Conservation (phyloP, 2,329 filamentous ascomycete species). For the Colletotrichum salicis region DNA sequence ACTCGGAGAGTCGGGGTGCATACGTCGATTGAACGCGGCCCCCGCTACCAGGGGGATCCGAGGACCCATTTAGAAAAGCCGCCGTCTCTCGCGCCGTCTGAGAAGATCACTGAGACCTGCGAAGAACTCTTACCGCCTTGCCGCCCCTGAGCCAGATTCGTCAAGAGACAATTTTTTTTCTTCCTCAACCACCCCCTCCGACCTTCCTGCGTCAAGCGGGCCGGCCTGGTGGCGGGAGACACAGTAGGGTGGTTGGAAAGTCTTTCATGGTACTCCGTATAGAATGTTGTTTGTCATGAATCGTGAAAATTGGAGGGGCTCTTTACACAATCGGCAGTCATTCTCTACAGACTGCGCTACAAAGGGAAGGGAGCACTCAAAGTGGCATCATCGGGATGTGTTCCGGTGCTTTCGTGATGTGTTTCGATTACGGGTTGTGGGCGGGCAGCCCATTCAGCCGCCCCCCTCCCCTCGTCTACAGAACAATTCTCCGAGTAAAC, state of each 20-base stretch:
- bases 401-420: not conserved
- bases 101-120: conserved; percentile 23
- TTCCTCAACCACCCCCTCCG: too few species aligned
- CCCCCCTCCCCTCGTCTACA: not conserved
- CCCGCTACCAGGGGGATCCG: conserved; percentile 8
- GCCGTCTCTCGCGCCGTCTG: conserved; percentile 25
- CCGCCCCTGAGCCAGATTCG: conserved; percentile 27
- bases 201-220: not conserved
- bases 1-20: not conserved
- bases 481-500: not conserved
- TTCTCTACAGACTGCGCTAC: conserved; percentile 1
- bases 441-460: not conserved
- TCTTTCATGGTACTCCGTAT: not conserved
- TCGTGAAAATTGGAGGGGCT: conserved; percentile 19
- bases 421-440: conserved; percentile 8
- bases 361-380: not conserved
- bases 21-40: conserved; percentile 26
- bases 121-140: not conserved
- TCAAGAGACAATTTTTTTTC: conserved; percentile 4
- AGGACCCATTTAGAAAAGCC: conserved; percentile 16
- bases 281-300: conserved; percentile 15
- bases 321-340: not conserved
- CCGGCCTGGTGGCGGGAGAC: not conserved
- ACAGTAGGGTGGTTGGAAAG: not conserved
- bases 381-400: not conserved